Evolutionary conservation across 1,139 yeast genomes (phyloP).

Genomic region (Taphrina flavorubra): DNA sequence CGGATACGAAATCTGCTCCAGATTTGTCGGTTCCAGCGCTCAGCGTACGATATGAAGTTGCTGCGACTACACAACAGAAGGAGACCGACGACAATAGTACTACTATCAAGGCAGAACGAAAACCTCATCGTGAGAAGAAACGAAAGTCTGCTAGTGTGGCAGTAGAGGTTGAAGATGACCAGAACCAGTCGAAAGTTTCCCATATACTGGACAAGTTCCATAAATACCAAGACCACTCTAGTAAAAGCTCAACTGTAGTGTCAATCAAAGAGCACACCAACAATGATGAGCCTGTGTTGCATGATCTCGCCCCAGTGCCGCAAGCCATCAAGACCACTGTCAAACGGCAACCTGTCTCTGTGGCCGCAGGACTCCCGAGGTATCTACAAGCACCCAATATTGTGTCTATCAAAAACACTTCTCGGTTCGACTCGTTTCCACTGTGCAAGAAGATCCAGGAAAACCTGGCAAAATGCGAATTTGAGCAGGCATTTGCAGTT

Average conservation of each 20-base stretch:
- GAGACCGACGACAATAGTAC: background rate
- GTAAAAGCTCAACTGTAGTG: slow-evolving; percentile 30
- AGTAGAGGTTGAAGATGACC: background rate
- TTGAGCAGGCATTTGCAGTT: slow-evolving; percentile 72
- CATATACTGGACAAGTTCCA: slow-evolving; percentile 26
- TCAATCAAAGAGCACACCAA: slow-evolving; percentile 45
- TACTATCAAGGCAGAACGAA: background rate
- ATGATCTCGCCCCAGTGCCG: slow-evolving; percentile 76
- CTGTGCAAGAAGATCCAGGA: slow-evolving; percentile 54
- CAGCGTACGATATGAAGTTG: background rate
- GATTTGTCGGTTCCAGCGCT: background rate
- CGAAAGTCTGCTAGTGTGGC: background rate
- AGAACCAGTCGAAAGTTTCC: slow-evolving; percentile 5
- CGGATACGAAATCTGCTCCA: background rate
- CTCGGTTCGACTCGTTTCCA: slow-evolving; percentile 50
- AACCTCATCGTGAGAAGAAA: slow-evolving; percentile 30
- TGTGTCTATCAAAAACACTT: slow-evolving; percentile 51
- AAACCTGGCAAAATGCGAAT: slow-evolving; percentile 59
- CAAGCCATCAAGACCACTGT: slow-evolving; percentile 65
- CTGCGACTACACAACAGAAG: background rate
- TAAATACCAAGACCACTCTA: slow-evolving; percentile 13
- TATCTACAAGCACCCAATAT: slow-evolving; percentile 75
- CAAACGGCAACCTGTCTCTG: slow-evolving; percentile 52
- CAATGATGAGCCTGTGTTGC: slow-evolving; percentile 46
- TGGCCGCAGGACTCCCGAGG: slow-evolving; percentile 50